Conservation (phyloP, 2,329 filamentous ascomycete genomes). For the Nemania sp. region DNA sequence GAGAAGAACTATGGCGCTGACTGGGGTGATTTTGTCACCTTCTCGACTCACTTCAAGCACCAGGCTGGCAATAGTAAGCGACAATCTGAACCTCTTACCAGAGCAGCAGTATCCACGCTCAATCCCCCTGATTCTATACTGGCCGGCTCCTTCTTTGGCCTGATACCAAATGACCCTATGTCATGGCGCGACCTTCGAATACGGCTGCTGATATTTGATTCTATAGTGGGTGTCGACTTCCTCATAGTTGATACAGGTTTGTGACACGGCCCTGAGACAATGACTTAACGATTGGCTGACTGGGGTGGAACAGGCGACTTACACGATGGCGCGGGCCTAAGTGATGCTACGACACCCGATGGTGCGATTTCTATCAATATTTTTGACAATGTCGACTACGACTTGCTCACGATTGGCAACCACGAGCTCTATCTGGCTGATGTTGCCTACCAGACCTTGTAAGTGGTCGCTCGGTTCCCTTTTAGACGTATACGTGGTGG, state of each 20-base stretch:
- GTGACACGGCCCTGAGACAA: slow-evolving; percentile 3
- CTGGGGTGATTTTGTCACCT: slow-evolving; percentile 68
- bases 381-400: slow-evolving; percentile 49
- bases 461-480: background rate
- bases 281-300: background rate
- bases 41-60: slow-evolving; percentile 62
- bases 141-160: background rate
- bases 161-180: background rate
- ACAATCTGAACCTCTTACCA: background rate
- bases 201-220: background rate
- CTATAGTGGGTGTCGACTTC: slow-evolving; percentile 58
- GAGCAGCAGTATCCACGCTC: too few species aligned
- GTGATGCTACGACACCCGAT: slow-evolving; percentile 62
- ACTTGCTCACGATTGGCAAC: slow-evolving; percentile 52
- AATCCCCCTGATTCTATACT: background rate
- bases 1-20: slow-evolving; percentile 68
- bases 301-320: slow-evolving; percentile 51
- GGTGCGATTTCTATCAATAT: slow-evolving; percentile 57
- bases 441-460: slow-evolving; percentile 64
- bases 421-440: slow-evolving; percentile 68
- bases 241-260: slow-evolving; percentile 63
- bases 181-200: background rate
- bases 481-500: background rate
- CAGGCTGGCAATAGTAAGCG: slow-evolving; percentile 51
- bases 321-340: slow-evolving; percentile 68